A percentile compares a stretch with the other conserved stretches of the same genome.
Conservation (phyloP, 345 rosid species). For the Camelina laxa region DNA sequence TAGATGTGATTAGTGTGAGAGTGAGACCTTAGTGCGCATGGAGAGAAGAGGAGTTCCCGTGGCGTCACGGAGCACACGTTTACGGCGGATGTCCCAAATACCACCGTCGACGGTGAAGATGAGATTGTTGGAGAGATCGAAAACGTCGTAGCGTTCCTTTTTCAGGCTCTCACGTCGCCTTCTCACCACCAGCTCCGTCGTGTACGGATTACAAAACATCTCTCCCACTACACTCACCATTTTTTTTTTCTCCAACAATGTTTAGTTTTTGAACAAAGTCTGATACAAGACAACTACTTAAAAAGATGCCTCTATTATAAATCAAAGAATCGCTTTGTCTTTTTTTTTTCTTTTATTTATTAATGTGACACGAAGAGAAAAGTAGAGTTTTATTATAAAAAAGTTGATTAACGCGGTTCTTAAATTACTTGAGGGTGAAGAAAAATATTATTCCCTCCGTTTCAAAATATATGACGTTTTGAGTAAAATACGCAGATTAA, state of each 20-base stretch:
- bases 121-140: constrained; percentile 54
- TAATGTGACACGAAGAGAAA: constrained; percentile 10
- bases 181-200: constrained; percentile 58
- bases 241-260: neutral
- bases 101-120: constrained; percentile 61
- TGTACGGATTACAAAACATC: constrained; percentile 57
- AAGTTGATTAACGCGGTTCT: constrained; percentile 36
- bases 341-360: neutral
- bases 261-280: neutral
- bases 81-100: constrained; percentile 51
- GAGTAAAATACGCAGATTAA: no score
- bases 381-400: neutral
- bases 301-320: constrained; percentile 12
- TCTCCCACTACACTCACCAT: constrained; percentile 59
- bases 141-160: constrained; percentile 50
- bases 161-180: constrained; percentile 49
- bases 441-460: neutral
- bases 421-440: constrained; percentile 31
- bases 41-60: constrained; percentile 60
- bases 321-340: constrained; percentile 1
- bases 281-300: neutral
- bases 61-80: constrained; percentile 59
- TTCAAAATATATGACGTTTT: no score
- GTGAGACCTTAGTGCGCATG: constrained; percentile 58
- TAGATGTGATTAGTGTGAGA: neutral